These are phyloP conservation scores for Kwoniella dejecticola DNA, from an alignment of 768 basidiomycete genomes.

Conservation along the genomic window DNA sequence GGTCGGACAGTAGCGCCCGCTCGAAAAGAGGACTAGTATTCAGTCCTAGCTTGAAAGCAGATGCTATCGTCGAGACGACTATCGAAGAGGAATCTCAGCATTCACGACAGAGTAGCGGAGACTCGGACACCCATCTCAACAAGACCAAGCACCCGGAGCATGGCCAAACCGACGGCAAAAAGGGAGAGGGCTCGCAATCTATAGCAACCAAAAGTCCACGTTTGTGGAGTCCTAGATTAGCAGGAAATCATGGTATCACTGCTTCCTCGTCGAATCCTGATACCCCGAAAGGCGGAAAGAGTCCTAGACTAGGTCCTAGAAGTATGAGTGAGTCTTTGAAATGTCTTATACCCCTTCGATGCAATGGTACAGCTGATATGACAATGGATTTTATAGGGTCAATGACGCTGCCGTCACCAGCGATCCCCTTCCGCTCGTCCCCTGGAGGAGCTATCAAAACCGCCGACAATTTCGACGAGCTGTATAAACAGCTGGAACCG, in stretches of 20 bases:
- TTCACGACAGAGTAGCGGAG: slow-evolving; percentile 6
- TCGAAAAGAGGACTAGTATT: slow-evolving; percentile 18
- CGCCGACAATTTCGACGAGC: slow-evolving; percentile 51
- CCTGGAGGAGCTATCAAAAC: slow-evolving; percentile 23
- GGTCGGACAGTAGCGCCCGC: neutral
- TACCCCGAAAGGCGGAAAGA: slow-evolving; percentile 2
- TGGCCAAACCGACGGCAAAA: neutral
- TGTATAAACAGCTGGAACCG: slow-evolving; percentile 63
- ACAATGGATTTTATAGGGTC: slow-evolving; percentile 22
- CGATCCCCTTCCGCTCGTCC: slow-evolving; percentile 7
- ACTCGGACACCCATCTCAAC: slow-evolving; percentile 5
- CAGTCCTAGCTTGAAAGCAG: slow-evolving; percentile 16
- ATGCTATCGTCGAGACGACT: slow-evolving; percentile 8
- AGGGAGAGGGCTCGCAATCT: neutral
- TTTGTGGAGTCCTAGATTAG: slow-evolving; percentile 14
- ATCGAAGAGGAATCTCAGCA: slow-evolving; percentile 13
- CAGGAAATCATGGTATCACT: neutral
- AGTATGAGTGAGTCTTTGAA: slow-evolving; percentile 33
- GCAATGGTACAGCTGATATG: neutral
- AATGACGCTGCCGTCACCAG: slow-evolving; percentile 30
- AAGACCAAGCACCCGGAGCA: neutral
- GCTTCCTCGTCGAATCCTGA: neutral
- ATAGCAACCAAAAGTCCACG: neutral
- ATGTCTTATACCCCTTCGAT: neutral
- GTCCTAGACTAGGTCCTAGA: slow-evolving; percentile 17